Evolutionary conservation across 768 basidiomycete genomes (phyloP).

Genomic region (Mycena venus): DNA sequence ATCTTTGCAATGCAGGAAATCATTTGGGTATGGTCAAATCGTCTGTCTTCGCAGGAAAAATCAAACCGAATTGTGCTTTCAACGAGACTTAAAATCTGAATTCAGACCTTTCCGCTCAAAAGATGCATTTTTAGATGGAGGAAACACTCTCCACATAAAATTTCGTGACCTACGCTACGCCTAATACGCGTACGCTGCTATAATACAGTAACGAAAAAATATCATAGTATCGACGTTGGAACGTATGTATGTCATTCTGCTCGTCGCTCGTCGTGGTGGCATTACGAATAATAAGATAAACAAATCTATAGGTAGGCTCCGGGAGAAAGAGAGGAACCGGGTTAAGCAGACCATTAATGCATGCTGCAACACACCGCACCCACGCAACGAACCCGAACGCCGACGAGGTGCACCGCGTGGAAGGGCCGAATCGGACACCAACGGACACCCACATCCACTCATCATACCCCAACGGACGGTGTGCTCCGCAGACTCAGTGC

Average conservation of each 20-base stretch:
- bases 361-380: neutral
- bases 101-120: too few relatives aligned
- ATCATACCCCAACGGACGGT: neutral
- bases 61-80: too few relatives aligned
- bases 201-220: neutral
- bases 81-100: too few relatives aligned
- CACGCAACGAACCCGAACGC: neutral
- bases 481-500: conserved; percentile 19
- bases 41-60: too few relatives aligned
- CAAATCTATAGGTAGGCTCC: neutral
- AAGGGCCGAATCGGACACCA: too few relatives aligned
- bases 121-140: too few relatives aligned
- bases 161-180: neutral
- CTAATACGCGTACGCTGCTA: too few relatives aligned
- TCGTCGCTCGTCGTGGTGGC: conserved; percentile 1
- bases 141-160: neutral
- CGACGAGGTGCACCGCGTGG: too few relatives aligned
- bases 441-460: neutral
- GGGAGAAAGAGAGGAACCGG: too few relatives aligned
- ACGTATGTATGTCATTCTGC: neutral
- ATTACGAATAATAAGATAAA: conserved; percentile 27
- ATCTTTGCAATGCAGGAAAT: too few relatives aligned
- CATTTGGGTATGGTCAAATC: too few relatives aligned
- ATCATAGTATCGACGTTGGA: neutral
- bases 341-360: neutral